phyloP scores from a whole-genome alignment of 768 basidiomycete species.

The Solioccasus polychromus region DNA sequence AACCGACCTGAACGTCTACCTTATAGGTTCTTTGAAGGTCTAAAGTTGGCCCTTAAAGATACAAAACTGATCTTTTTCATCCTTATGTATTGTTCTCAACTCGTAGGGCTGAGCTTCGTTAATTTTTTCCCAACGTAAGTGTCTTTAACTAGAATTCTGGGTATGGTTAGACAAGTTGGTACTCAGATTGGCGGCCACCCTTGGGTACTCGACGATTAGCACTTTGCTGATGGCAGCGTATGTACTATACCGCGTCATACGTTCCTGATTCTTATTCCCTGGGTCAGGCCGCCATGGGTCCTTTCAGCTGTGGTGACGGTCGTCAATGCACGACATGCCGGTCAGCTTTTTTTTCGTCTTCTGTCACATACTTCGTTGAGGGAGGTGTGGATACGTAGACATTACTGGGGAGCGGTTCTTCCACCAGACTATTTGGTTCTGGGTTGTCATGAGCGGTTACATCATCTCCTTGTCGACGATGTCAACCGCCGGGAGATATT shows the following conservation, averaged over 20 bases:
- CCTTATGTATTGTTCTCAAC: conserved; percentile 50
- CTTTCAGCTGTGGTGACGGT: conserved; percentile 47
- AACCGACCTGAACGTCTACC: not conserved
- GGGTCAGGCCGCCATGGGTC: conserved; percentile 59
- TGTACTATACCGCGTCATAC: conserved; percentile 15
- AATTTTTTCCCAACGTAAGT: conserved; percentile 57
- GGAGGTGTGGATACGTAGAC: conserved; percentile 32
- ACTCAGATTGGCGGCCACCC: conserved; percentile 52
- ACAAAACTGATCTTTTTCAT: conserved; percentile 53
- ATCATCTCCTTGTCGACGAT: conserved; percentile 58
- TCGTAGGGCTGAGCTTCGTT: conserved; percentile 58
- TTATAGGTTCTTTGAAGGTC: conserved; percentile 17
- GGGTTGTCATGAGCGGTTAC: conserved; percentile 58
- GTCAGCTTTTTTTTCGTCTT: conserved; percentile 19
- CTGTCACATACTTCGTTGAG: not conserved
- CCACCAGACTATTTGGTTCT: conserved; percentile 56
- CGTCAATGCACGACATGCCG: conserved; percentile 55
- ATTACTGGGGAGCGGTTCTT: conserved; percentile 63
- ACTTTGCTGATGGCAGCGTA: conserved; percentile 60
- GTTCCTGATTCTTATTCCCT: not conserved
- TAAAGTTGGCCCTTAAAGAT: conserved; percentile 55
- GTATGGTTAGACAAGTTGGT: not conserved
- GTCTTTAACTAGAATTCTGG: not conserved
- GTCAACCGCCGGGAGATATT: conserved; percentile 51
- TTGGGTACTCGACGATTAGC: conserved; percentile 59